Evolutionary conservation across 1,284 basidiomycete species (phyloP).

Genomic region (Phellopilus nigrolimitatus): DNA sequence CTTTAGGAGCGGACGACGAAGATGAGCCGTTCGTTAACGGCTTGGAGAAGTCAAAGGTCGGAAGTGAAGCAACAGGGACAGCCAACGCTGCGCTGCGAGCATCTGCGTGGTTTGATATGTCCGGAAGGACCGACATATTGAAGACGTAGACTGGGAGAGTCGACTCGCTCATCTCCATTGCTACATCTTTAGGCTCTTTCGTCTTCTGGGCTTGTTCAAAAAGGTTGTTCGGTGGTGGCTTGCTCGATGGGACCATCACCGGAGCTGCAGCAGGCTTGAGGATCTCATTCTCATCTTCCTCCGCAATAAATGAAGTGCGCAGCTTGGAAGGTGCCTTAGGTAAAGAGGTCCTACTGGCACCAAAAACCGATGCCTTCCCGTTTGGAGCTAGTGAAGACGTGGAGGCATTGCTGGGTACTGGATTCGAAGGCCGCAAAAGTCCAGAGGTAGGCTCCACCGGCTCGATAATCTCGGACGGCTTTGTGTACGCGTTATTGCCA

Average conservation of each 20-base stretch:
- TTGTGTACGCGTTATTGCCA: slow-evolving; percentile 22
- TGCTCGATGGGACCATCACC: slow-evolving; percentile 35
- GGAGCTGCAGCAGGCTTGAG: neutral
- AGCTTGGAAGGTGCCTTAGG: slow-evolving; percentile 72
- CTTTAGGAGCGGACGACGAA: neutral
- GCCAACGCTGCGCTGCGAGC: slow-evolving; percentile 33
- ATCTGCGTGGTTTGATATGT: slow-evolving; percentile 33
- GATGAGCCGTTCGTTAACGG: neutral
- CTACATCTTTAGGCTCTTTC: slow-evolving; percentile 26
- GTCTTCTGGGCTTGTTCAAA: slow-evolving; percentile 21
- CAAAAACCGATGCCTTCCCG: slow-evolving; percentile 27
- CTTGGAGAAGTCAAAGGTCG: slow-evolving; percentile 38
- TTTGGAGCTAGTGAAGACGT: slow-evolving; percentile 18
- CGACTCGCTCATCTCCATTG: slow-evolving; percentile 22
- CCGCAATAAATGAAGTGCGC: slow-evolving; percentile 56
- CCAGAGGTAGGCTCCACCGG: slow-evolving; percentile 27
- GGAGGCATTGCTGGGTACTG: slow-evolving; percentile 15
- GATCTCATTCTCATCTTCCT: slow-evolving; percentile 32
- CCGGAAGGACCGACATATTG: slow-evolving; percentile 28
- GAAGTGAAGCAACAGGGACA: slow-evolving; percentile 31
- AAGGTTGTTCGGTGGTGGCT: slow-evolving; percentile 21
- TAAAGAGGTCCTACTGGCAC: slow-evolving; percentile 37
- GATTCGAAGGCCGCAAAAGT: slow-evolving; percentile 20
- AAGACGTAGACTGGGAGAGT: slow-evolving; percentile 28
- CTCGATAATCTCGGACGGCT: slow-evolving; percentile 39